Percentiles rank a stretch among this genome's conserved stretches.
phyloP scores from a whole-genome alignment of 2,329 filamentous ascomycete species.

The Fusarium incarnatum region DNA sequence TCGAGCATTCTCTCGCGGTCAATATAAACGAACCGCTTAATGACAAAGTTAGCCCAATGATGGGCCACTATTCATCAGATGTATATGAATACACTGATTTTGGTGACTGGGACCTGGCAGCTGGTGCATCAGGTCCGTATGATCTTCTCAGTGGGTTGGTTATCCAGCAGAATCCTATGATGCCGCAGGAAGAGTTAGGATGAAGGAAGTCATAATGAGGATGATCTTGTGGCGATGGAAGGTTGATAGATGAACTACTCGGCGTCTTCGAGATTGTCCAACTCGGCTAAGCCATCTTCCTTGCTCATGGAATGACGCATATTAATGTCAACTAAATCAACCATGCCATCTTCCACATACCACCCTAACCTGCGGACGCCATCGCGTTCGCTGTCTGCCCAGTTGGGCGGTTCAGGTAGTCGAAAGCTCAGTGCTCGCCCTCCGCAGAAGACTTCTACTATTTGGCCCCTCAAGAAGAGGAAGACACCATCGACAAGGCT shows the following conservation, averaged over 20 bases:
- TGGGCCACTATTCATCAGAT: constrained; percentile 44
- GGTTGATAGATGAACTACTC: constrained; percentile 34
- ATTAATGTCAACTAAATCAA: constrained; percentile 44
- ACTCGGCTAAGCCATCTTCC: constrained; percentile 33
- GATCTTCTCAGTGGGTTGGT: constrained; percentile 47
- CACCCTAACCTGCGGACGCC: constrained; percentile 45
- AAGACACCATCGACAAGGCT: constrained; percentile 43
- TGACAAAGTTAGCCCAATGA: constrained; percentile 47
- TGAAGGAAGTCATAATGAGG: constrained; percentile 13
- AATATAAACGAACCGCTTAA: constrained; percentile 50
- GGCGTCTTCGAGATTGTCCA: constrained; percentile 36
- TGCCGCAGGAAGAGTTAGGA: constrained; percentile 42
- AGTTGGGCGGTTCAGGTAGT: constrained; percentile 37
- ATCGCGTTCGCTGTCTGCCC: constrained; percentile 8
- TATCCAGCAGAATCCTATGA: constrained; percentile 41
- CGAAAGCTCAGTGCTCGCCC: constrained; percentile 48
- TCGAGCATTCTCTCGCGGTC: constrained; percentile 53
- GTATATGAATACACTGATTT: constrained; percentile 51
- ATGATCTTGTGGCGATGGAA: background rate
- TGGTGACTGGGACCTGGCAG: constrained; percentile 51
- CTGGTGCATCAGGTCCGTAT: constrained; percentile 45
- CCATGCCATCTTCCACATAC: constrained; percentile 49
- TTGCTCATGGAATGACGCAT: constrained; percentile 35
- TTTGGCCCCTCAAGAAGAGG: constrained; percentile 44
- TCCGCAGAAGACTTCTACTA: constrained; percentile 48